These are phyloP conservation scores for Amorphotheca resinae DNA, from an alignment of 495 filamentous ascomycete genomes.

Conservation along the genomic window DNA sequence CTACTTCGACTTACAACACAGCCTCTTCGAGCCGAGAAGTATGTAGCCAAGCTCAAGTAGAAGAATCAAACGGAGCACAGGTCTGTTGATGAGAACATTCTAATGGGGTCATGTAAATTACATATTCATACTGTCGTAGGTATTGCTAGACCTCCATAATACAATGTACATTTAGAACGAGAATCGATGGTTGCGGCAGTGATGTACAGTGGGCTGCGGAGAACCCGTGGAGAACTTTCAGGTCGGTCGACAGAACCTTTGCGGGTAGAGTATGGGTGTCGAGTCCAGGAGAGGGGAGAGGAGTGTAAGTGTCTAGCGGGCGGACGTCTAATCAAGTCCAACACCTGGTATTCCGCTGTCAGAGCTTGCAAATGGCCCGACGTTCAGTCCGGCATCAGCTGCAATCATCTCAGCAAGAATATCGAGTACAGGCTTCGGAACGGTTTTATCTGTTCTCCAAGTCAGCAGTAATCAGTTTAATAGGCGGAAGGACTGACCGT, in stretches of 20 bases:
- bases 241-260: not conserved
- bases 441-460: constrained; percentile 16
- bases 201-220: constrained; percentile 8
- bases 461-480: not conserved
- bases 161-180: constrained; percentile 7
- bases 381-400: constrained; percentile 59
- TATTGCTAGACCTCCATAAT: constrained; percentile 10
- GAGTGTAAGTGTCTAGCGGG: not conserved
- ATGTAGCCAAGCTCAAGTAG: no score
- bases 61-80: no score
- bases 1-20: no score
- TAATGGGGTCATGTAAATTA: not conserved
- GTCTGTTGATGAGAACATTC: not conserved
- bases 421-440: constrained; percentile 67
- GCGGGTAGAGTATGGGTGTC: not conserved
- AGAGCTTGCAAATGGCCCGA: constrained; percentile 29
- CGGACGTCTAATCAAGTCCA: constrained; percentile 16
- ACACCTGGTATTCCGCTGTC: constrained; percentile 17
- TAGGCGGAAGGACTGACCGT: constrained; percentile 64
- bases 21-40: no score
- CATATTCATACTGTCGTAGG: constrained; percentile 13
- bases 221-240: no score
- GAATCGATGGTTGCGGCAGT: constrained; percentile 5
- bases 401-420: constrained; percentile 97
- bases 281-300: constrained; percentile 11